Percentiles rank a stretch among this genome's conserved stretches.
Conservation (phyloP, 2,329 filamentous ascomycete genomes). For the Laburnicola sp. region DNA sequence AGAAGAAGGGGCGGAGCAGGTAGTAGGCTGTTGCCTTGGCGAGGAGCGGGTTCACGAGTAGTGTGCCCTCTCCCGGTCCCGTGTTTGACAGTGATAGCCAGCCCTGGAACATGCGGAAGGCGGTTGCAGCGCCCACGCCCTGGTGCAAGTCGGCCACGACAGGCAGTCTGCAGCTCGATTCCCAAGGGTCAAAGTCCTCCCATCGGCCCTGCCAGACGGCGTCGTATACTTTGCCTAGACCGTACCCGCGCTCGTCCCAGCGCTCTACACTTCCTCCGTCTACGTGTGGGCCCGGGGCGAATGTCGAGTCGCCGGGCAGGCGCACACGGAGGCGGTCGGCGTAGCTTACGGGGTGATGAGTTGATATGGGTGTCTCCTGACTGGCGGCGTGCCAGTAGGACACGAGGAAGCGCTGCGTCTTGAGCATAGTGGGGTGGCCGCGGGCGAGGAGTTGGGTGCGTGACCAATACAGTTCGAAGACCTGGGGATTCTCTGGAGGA, state of each 20-base stretch:
- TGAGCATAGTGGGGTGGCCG: slow-evolving; percentile 52
- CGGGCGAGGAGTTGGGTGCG: slow-evolving; percentile 53
- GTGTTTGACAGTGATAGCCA: slow-evolving; percentile 82
- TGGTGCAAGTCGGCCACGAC: slow-evolving; percentile 77
- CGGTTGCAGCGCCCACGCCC: slow-evolving; percentile 77
- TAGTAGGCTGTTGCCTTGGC: slow-evolving; percentile 76
- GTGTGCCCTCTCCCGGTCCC: slow-evolving; percentile 73
- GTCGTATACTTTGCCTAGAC: slow-evolving; percentile 68
- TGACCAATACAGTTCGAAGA: slow-evolving; percentile 57
- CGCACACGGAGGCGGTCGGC: slow-evolving; percentile 57
- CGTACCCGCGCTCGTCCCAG: slow-evolving; percentile 64
- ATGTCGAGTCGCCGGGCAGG: slow-evolving; percentile 57
- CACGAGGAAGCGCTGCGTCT: slow-evolving; percentile 53
- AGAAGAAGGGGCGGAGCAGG: slow-evolving; percentile 83
- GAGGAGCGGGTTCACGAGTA: slow-evolving; percentile 79
- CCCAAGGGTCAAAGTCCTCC: slow-evolving; percentile 83
- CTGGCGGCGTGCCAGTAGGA: slow-evolving; percentile 54
- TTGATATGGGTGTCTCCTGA: slow-evolving; percentile 48
- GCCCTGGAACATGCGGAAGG: slow-evolving; percentile 88
- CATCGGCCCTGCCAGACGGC: slow-evolving; percentile 72
- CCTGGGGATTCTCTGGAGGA: slow-evolving; percentile 53
- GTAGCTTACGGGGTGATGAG: slow-evolving; percentile 53
- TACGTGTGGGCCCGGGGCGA: slow-evolving; percentile 61
- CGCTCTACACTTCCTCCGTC: slow-evolving; percentile 57
- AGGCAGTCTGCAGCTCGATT: slow-evolving; percentile 67